Evolutionary conservation across 1,284 basidiomycete genomes (phyloP), one percentile per base, ranked within the genome.

Genomic region (Ceratobasidium sp.): DNA sequence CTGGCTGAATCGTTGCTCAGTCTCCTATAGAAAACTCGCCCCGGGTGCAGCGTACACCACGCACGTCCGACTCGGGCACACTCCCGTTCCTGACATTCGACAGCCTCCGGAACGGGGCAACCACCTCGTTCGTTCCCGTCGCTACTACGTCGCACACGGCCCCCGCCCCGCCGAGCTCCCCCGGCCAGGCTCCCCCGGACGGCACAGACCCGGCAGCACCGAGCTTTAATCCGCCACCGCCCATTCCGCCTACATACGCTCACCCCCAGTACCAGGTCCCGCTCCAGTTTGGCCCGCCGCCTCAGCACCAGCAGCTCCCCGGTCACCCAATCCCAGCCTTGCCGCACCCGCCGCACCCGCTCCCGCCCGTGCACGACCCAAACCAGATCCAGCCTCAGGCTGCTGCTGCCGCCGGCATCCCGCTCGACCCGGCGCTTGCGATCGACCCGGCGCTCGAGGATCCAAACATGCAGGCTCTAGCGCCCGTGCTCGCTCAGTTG

Each of bases 361-460:
- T 62, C 42, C 70, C 70, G 44, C 70, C 70, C 44, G 62, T 73
- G 57, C 70, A 73, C 59, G 70, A 73, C 57, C 54, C 70, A 26
- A 73, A 26, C 44, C 70, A 73, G 57, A 57, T 73, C 44, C 56
- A 17, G 52, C 42, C 70, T 20, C 70, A 40, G n/a, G 56, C 33
- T 33, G 33, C 33, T 33, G 33, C 56, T 20, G 59, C 59, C 38
- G 65, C 13, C 46, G 73, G 62, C 20, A 76, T 76, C 40, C 73
- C 73, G 50, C 64, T 76, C 50, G 71, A 76, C 42, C 73, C 73
- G 62, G 73, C 73, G 62, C 73, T 76, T 76, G 73, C 64, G 13
- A 76, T 76, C 26, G 73, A 76, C 42, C 73, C 73, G 33, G 73
- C 73, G 17, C 73, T 76, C 61, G 73, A 76, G 64, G 73, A 76